Base-by-base conservation (phyloP, 352 stramenopile genomes). In the Phytophthora crassamura region DNA sequence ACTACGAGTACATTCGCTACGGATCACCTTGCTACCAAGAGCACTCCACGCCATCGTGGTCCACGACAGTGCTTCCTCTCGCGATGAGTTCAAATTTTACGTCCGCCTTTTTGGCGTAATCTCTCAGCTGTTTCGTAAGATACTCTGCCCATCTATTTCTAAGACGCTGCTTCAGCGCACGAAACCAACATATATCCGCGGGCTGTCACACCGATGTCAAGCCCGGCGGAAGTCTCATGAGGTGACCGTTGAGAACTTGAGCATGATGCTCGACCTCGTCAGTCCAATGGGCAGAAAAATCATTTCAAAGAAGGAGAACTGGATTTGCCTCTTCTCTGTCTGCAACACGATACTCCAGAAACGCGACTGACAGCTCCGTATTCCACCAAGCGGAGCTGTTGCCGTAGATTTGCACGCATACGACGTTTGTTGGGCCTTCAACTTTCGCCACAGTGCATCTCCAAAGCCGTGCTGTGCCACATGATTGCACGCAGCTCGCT, bases 251-350 rank as follows among this genome's bases (percentile, higher is more conserved):
- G 4, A 42, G 38, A 10, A 42, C 3, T 7, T 18, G 9, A 7
- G 30, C 46, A 41, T 41, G 46, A 14, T 40, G 4, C 9, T 32
- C 2, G 1, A 53, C 46, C n/a, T 53, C 30, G 0, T 41, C 46
- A 0, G 46, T 54, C 47, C 47, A 54, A 32, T 54, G 47, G 5
- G 47, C 47, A 11, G 47, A 43, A 33, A 42, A 54, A 18, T 53
- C 47, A 18, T 54, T n/a, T n/a, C 15, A 42, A 32, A 54, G 15
- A 3, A 54, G 15, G 1, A 54, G 32, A 20, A 54, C 16, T 6
- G 33, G 47, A 6, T 8, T 16, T 10, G 3, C n/a, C 12, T 54
- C 30, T 14, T 25, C 12, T 33, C 32, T 30, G 16, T 20, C 12
- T 6, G 47, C 47, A 18, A 54, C 42, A 18, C 43, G 47, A 16